Evolutionary conservation across 805 yeast species (phyloP).

Genomic region (Maudiozyma bulderi): DNA sequence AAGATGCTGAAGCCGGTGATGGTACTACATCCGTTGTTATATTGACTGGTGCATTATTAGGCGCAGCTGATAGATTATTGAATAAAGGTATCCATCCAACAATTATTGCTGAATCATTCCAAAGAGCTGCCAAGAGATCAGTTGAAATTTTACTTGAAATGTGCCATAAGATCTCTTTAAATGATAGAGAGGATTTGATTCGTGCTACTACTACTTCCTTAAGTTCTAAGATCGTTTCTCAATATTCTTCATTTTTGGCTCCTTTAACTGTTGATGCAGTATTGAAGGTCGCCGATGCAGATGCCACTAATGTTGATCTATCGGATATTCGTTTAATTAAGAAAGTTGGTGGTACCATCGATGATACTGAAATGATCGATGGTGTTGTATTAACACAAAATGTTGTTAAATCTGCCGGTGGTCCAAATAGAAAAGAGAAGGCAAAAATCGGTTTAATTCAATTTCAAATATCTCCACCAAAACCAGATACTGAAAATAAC

Average conservation of each 20-base stretch:
- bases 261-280: conserved; percentile 95
- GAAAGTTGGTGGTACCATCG: conserved; percentile 96
- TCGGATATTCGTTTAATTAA: conserved; percentile 82
- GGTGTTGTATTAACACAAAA: conserved; percentile 92
- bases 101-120: conserved; percentile 86
- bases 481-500: conserved; percentile 95
- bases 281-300: conserved; percentile 57
- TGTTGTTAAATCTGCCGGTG: conserved; percentile 85
- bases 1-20: conserved; percentile 99
- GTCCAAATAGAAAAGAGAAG: conserved; percentile 89
- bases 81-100: conserved; percentile 93
- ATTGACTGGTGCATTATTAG: conserved; percentile 84
- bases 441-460: conserved; percentile 85
- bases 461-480: conserved; percentile 93
- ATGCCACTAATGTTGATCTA: conserved; percentile 64
- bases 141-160: conserved; percentile 75
- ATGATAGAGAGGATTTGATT: conserved; percentile 72
- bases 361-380: conserved; percentile 84
- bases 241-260: conserved; percentile 73
- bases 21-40: conserved; percentile 98
- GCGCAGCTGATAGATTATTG: conserved; percentile 87
- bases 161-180: conserved; percentile 71
- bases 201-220: conserved; percentile 93
- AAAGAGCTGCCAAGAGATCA: conserved; percentile 75
- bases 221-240: conserved; percentile 91